Evolutionary conservation across 2,329 filamentous ascomycete genomes (phyloP).

Genomic region (Fusarium sp.): DNA sequence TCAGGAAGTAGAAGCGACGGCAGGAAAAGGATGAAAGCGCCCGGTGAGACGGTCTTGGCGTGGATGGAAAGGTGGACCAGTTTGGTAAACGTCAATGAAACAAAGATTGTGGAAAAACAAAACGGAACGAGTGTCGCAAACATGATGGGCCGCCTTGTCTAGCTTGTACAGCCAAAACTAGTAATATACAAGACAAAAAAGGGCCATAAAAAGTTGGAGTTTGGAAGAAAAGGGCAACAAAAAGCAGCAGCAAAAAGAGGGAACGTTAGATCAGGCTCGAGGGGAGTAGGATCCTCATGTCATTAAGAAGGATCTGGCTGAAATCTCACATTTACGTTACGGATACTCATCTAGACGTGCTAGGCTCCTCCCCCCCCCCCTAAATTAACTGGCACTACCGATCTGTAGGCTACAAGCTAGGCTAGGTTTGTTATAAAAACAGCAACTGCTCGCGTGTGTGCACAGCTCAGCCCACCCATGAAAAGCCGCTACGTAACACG

Average conservation of each 20-base stretch:
- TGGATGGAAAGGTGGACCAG: constrained; percentile 49
- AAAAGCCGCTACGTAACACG: constrained; percentile 19
- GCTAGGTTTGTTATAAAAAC: constrained; percentile 30
- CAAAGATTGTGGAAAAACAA: constrained; percentile 48
- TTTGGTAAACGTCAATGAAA: constrained; percentile 49
- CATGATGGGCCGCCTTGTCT: constrained; percentile 28
- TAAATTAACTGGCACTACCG: constrained; percentile 8
- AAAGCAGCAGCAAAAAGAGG: constrained; percentile 6
- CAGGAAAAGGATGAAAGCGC: constrained; percentile 47
- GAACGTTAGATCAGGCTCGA: not conserved
- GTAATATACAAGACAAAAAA: not conserved
- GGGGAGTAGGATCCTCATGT: not conserved
- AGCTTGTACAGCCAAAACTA: not conserved
- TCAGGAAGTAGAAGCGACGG: constrained; percentile 50
- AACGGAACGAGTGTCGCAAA: constrained; percentile 46
- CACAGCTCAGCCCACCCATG: not conserved
- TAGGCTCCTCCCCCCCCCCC: constrained; percentile 6
- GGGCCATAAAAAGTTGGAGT: not conserved
- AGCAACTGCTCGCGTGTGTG: constrained; percentile 45
- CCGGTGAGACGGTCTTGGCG: constrained; percentile 42
- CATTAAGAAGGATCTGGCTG: constrained; percentile 3
- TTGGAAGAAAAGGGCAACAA: not conserved
- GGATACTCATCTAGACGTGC: not conserved
- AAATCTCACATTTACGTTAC: constrained; percentile 7
- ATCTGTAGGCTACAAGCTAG: not conserved